Percentiles rank a stretch among this genome's conserved stretches.
Conservation (phyloP, 306 rosid genomes). For the Astragalus membranaceus region DNA sequence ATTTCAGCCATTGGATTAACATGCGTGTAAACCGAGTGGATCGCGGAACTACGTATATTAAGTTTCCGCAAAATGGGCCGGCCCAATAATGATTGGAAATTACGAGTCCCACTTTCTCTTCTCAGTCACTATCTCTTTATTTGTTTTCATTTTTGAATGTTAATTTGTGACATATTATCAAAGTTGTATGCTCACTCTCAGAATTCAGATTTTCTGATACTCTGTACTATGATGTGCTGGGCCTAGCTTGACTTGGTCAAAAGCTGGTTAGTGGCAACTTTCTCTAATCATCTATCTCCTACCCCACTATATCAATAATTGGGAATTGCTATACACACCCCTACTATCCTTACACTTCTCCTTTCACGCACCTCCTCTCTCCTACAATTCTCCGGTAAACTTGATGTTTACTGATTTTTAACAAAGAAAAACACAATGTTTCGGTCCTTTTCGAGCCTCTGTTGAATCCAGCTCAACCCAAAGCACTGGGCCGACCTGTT, state of each 20-base stretch:
- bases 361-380: no score
- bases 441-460: no score
- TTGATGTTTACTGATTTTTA: no score
- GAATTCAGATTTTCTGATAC: constrained; percentile 13
- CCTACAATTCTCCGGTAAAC: no score
- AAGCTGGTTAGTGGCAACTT: not conserved
- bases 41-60: not conserved
- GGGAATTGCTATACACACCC: no score
- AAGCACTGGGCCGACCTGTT: no score
- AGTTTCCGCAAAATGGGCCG: not conserved
- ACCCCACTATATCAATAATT: no score
- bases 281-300: no score
- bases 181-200: not conserved
- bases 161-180: not conserved
- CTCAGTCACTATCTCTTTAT: not conserved
- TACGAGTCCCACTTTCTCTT: constrained; percentile 7
- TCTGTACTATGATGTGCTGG: constrained; percentile 15
- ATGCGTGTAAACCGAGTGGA: not conserved
- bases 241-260: constrained; percentile 29
- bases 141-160: not conserved
- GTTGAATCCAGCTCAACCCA: no score
- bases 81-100: constrained; percentile 46
- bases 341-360: no score
- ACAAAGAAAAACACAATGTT: no score
- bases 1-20: not conserved